phyloP scores from a whole-genome alignment of 169 alveolate genomes.

The Plasmodium sp. region DNA sequence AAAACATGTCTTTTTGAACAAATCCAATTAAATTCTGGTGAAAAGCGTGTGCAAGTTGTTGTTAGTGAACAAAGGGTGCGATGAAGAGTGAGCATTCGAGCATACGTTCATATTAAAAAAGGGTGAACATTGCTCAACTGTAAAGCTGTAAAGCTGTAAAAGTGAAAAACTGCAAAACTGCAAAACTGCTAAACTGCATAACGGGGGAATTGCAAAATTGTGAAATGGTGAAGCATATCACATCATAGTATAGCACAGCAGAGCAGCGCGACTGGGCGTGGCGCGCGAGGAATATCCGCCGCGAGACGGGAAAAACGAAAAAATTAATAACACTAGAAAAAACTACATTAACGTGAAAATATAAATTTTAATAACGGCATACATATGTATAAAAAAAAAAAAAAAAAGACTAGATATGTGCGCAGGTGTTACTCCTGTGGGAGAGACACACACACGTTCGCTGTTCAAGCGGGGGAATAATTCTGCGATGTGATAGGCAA shows the following conservation, averaged over 20 bases:
- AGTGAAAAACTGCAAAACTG: neutral
- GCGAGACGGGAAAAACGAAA: neutral
- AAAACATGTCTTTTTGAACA: constrained; percentile 1
- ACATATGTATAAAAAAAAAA: neutral
- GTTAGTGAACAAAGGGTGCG: neutral
- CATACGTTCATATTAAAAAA: neutral
- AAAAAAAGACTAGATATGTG: neutral
- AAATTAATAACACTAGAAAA: constrained; percentile 24
- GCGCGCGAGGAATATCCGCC: neutral
- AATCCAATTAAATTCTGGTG: constrained; percentile 1
- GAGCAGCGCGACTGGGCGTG: neutral
- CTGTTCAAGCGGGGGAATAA: neutral
- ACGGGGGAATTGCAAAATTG: neutral
- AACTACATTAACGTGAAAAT: constrained; percentile 12
- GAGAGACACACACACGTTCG: neutral
- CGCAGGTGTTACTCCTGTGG: neutral
- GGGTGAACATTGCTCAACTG: neutral
- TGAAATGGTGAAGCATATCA: neutral
- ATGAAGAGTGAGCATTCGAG: neutral
- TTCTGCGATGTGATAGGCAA: neutral
- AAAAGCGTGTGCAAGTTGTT: neutral
- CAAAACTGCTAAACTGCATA: neutral
- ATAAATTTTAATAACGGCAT: constrained; percentile 20
- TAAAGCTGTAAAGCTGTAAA: neutral
- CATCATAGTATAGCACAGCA: neutral